Conservation (phyloP, 2,329 filamentous ascomycete species). For the Fusarium sp. region DNA sequence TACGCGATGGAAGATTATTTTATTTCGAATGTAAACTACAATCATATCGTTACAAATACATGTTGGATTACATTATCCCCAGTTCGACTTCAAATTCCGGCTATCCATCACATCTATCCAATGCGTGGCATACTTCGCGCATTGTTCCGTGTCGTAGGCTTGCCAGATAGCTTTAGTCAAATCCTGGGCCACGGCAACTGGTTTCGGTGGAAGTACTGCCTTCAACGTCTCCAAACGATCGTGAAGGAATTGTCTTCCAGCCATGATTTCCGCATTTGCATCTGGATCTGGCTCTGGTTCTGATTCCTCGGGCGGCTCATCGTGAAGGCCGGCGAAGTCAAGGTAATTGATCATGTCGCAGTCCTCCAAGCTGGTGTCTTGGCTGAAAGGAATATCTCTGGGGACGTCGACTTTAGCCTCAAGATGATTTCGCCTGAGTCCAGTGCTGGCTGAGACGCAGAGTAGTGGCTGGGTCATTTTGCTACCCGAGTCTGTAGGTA, state of each 20-base stretch:
- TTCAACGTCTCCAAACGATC: not conserved
- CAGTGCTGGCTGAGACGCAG: not conserved
- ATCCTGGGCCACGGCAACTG: not conserved
- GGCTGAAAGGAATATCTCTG: not conserved
- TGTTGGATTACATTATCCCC: not conserved
- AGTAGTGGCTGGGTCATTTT: not conserved
- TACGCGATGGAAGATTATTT: not conserved
- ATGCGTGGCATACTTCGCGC: not conserved
- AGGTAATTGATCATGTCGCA: not conserved
- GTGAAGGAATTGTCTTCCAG: not conserved
- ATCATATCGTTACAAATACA: not conserved
- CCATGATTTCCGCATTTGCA: not conserved
- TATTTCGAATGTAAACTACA: not conserved
- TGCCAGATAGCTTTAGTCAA: not conserved
- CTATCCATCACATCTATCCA: conserved; percentile 7
- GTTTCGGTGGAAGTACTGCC: not conserved
- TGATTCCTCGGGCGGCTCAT: not conserved
- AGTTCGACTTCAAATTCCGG: not conserved
- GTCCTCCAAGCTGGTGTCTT: not conserved
- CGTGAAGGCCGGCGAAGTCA: not conserved
- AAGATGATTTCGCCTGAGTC: not conserved
- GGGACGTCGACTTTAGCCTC: not conserved
- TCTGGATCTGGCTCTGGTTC: not conserved
- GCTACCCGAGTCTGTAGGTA: not conserved
- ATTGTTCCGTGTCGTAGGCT: not conserved